phyloP scores from a whole-genome alignment of 345 rosid genomes.

The Aegle marmelos region DNA sequence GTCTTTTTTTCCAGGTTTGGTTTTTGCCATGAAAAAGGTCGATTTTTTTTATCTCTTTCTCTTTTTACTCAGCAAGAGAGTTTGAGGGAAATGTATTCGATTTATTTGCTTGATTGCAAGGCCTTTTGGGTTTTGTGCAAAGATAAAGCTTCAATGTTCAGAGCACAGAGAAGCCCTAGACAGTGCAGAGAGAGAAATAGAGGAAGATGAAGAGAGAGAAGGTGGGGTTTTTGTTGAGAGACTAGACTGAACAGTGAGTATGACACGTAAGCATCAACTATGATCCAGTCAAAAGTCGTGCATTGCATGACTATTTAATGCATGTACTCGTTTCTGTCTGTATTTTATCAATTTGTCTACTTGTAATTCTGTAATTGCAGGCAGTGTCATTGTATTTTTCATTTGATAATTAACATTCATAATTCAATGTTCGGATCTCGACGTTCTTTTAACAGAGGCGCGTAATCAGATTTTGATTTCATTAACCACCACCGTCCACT shows the following conservation, averaged over 20 bases:
- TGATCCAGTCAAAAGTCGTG: background rate
- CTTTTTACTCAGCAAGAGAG: background rate
- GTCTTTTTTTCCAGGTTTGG: conserved; percentile 68
- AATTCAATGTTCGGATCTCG: too few species aligned
- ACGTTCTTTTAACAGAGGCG: too few species aligned
- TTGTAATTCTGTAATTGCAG: too few species aligned
- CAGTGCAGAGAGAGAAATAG: background rate
- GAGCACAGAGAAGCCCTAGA: conserved; percentile 26
- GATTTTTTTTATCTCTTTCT: background rate
- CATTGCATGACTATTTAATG: background rate
- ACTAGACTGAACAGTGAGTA: conserved; percentile 3
- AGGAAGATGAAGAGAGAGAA: background rate
- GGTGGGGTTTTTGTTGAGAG: conserved; percentile 8
- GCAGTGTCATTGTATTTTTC: too few species aligned
- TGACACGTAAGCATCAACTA: conserved; percentile 29
- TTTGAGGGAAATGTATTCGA: conserved; percentile 1
- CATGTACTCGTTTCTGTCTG: background rate
- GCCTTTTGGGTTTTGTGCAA: background rate
- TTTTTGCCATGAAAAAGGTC: conserved; percentile 50
- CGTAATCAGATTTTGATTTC: background rate
- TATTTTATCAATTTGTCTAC: too few species aligned
- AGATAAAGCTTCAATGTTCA: background rate
- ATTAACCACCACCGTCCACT: background rate
- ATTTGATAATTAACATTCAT: too few species aligned
- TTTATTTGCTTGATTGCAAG: background rate